Conservation (phyloP, 345 rosid genomes). For the Acer campestre region DNA sequence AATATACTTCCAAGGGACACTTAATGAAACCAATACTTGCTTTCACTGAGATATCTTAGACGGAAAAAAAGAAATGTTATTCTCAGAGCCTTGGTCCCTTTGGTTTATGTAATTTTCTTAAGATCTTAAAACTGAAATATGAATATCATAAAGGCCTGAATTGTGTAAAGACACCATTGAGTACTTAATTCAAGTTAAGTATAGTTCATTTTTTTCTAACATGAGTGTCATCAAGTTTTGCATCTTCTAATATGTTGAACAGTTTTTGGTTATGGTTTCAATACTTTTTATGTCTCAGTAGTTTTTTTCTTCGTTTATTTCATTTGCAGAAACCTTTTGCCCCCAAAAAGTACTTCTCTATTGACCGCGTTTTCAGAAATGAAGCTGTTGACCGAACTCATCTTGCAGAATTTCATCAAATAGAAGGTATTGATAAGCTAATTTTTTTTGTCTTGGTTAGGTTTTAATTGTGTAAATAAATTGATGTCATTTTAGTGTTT, state of each 20-base stretch:
- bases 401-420: conserved; percentile 97
- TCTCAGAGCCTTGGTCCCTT: conserved; percentile 1
- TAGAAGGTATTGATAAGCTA: conserved; percentile 69
- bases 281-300: not conserved
- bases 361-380: conserved; percentile 97
- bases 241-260: not conserved
- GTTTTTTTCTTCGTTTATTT: conserved; percentile 3
- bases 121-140: conserved; percentile 4
- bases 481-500: not conserved
- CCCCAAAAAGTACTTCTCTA: conserved; percentile 90
- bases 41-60: conserved; percentile 1
- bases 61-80: not conserved
- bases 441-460: not conserved
- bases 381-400: conserved; percentile 97
- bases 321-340: conserved; percentile 54
- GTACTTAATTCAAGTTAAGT: not conserved
- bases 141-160: not conserved
- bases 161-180: not conserved
- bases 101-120: not conserved
- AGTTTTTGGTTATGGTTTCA: not conserved
- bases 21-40: not conserved
- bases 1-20: not conserved
- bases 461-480: not conserved
- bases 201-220: not conserved
- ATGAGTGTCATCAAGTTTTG: not conserved